These are phyloP conservation scores for Petunia secreta DNA, from an alignment of 257 asterid genomes.

Conservation along the genomic window DNA sequence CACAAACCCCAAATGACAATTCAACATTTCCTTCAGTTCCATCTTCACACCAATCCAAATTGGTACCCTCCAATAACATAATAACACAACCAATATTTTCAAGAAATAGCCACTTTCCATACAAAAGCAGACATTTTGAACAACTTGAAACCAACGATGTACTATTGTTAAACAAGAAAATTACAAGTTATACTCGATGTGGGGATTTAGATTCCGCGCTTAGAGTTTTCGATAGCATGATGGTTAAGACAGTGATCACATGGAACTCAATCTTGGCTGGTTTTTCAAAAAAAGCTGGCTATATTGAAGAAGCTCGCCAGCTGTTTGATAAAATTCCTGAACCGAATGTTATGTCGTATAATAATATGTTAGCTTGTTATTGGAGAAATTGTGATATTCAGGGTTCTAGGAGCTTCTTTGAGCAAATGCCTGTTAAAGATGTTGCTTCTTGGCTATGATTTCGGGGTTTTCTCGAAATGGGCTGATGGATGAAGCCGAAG, in stretches of 20 bases:
- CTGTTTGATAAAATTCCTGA: slow-evolving; percentile 76
- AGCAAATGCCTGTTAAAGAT: slow-evolving; percentile 54
- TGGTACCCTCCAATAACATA: slow-evolving; percentile 30
- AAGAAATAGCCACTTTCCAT: slow-evolving; percentile 25
- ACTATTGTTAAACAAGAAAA: slow-evolving; percentile 56
- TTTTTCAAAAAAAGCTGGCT: slow-evolving; percentile 50
- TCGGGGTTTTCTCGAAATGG: slow-evolving; percentile 58
- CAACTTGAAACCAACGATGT: slow-evolving; percentile 25
- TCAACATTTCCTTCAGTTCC: slow-evolving; percentile 28
- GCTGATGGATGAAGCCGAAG: slow-evolving; percentile 58
- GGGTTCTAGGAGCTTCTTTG: slow-evolving; percentile 53
- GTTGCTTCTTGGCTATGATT: slow-evolving; percentile 77
- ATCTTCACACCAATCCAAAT: slow-evolving; percentile 19
- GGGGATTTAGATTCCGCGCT: slow-evolving; percentile 70
- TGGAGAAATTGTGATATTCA: slow-evolving; percentile 45
- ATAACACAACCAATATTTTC: slow-evolving; percentile 6
- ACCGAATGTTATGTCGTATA: slow-evolving; percentile 69
- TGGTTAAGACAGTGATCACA: slow-evolving; percentile 52
- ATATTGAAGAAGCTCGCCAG: slow-evolving; percentile 49
- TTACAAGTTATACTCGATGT: slow-evolving; percentile 49
- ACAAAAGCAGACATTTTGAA: background rate
- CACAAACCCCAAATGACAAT: slow-evolving; percentile 33
- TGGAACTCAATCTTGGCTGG: slow-evolving; percentile 83
- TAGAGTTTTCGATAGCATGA: slow-evolving; percentile 52
- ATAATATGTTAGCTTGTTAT: slow-evolving; percentile 69